phyloP scores from a whole-genome alignment of 2,329 filamentous ascomycete species.

The Colletotrichum spinosum region DNA sequence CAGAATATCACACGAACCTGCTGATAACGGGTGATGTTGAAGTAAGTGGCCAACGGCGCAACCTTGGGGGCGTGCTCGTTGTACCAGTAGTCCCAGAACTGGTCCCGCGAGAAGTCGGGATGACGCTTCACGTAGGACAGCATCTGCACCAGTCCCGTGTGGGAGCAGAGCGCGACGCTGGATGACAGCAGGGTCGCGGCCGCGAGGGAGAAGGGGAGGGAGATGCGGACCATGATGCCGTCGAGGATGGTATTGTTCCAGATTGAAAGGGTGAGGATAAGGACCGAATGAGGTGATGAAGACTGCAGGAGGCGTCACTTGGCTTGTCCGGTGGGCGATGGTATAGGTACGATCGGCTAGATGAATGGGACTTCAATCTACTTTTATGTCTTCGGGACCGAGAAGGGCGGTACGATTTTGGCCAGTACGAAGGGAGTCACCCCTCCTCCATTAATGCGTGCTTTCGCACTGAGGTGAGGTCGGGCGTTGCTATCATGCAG shows the following conservation, averaged over 20 bases:
- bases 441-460: too few relatives aligned
- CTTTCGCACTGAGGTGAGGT: too few relatives aligned
- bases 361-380: too few relatives aligned
- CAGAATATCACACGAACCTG: slow-evolving; percentile 39
- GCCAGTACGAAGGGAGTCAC: too few relatives aligned
- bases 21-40: slow-evolving; percentile 45
- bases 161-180: slow-evolving; percentile 48
- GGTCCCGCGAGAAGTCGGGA: slow-evolving; percentile 40
- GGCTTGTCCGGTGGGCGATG: too few relatives aligned
- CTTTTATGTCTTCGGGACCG: too few relatives aligned
- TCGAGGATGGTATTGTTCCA: not conserved
- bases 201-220: slow-evolving; percentile 8
- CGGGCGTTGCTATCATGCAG: too few relatives aligned
- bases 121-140: slow-evolving; percentile 45
- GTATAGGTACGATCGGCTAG: too few relatives aligned
- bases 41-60: slow-evolving; percentile 42
- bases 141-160: slow-evolving; percentile 44
- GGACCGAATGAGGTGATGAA: not conserved
- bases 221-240: slow-evolving; percentile 23
- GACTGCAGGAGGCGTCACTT: too few relatives aligned
- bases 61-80: slow-evolving; percentile 46
- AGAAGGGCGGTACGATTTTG: too few relatives aligned
- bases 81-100: slow-evolving; percentile 47
- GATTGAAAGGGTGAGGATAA: not conserved
- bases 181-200: slow-evolving; percentile 11